Evolutionary conservation across 257 asterid species (phyloP), one percentile per base, ranked within the genome.

Genomic region (Nicotiana sylvestris): DNA sequence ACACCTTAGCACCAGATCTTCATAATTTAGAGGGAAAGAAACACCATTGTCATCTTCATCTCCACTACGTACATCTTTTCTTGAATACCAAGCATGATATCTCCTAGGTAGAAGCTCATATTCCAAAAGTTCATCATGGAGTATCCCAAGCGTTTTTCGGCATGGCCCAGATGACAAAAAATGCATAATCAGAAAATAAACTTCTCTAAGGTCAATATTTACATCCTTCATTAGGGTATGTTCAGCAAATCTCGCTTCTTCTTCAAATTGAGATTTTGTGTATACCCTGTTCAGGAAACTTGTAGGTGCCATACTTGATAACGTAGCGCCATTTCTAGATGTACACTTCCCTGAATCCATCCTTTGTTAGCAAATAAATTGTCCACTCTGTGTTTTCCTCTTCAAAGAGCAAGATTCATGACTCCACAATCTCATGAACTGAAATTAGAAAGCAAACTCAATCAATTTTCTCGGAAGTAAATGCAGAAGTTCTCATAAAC

Each of bases 111-210:
- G 93, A 89, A 96, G 98, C 81, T 91, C 89, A 66, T 94, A 93
- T 82, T 94, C 95, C 87, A 89, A 78, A 86, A 96, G 97, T 86
- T 94, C 99, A 82, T 85, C 92, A 79, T 83, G 85, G 6, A 96
- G 85, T 85, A 88, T 91, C 82, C 82, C 83, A 88, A 92, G 88
- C 30, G 99, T 87, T 84, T 88, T 91, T 78, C 87, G 94, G 89
- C 97, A 96, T 15, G 99, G 98, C 66, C 99, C 97, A 84, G 95
- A 85, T 69, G 99, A 93, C 78, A 96, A 94, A 87, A 96, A 94
- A 91, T 94, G 99, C 97, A 93, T 85, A 83, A 96, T 91, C 88
- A 96, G 82, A 84, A 93, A 96, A 88, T 96, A 94, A 77, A 96
- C 90, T 88, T 96, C 99, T 76, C 92, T 91, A 60, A 90, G 88